Base-by-base conservation (phyloP, 2,329 filamentous ascomycete genomes). In the Fusarium oxysporum region DNA sequence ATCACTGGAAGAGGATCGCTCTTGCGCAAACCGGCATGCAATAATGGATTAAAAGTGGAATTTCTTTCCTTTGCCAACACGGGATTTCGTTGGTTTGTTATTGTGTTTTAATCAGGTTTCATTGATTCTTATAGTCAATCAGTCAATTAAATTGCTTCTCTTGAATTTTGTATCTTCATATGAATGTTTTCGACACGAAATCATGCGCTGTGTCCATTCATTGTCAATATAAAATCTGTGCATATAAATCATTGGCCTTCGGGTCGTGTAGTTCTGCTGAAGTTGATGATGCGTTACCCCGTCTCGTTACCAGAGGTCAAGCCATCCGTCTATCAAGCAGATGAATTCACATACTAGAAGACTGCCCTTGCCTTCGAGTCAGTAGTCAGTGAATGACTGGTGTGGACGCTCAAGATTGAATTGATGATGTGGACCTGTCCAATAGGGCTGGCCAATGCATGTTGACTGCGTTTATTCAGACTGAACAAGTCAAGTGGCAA, bases 1-100 rank as follows among this genome's bases (percentile, higher is more conserved):
- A 91, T 81, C 87, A 91, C 78, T 92, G 90, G 90, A 92, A 90
- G 86, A 82, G 82, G 72, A 80, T 88, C 70, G 88, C 88, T 66
- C 79, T 87, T 63, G 81, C 81, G 69, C 82, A 83, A 72, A 75
- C 80, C 61, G 80, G 80, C 73, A 72, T 78, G 72, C 78, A 80
- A 76, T 79, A 76, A 70, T 70, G 69, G 72, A 78, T 69, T 44
- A 70, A 69, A 78, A 77, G 76, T 78, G 76, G 76, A 78, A 78
- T 78, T 78, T 69, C 76, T 77, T 50, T 78, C 76, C 56, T 78
- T 78, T 44, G 76, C 70, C 75, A 73, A 65, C 38, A 43, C 45
- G 67, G 71, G 69, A 72, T 69, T 60, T 43, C 71, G 67, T 73
- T 58, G 62, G 55, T 74, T 62, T 74, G 45, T 41, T 55, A 58